phyloP scores from a whole-genome alignment of 2,329 filamentous ascomycete genomes.

The Cladophialophora bantiana region DNA sequence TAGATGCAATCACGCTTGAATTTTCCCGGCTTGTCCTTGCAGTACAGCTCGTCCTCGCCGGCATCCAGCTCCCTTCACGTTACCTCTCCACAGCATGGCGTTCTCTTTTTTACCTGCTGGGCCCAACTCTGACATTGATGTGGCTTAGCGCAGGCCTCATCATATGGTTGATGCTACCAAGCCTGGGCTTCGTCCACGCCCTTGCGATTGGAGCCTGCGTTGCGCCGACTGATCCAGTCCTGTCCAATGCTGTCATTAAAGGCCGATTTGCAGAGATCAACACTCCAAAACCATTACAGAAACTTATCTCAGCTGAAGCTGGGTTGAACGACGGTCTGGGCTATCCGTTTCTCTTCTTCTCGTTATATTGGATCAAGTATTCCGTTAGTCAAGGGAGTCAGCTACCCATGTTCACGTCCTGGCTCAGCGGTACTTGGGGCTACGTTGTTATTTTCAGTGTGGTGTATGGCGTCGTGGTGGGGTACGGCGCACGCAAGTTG shows the following conservation, averaged over 20 bases:
- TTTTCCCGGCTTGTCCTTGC: conserved; percentile 86
- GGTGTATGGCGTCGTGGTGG: conserved; percentile 75
- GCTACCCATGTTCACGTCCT: conserved; percentile 67
- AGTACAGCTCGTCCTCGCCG: conserved; percentile 85
- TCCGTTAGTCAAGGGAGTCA: conserved; percentile 57
- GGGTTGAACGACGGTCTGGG: conserved; percentile 78
- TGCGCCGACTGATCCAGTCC: conserved; percentile 84
- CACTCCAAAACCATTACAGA: conserved; percentile 78
- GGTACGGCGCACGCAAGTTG: conserved; percentile 80
- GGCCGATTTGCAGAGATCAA: conserved; percentile 91
- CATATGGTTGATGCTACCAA: conserved; percentile 75
- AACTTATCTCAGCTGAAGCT: conserved; percentile 79
- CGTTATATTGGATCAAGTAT: conserved; percentile 82
- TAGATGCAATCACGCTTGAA: conserved; percentile 77
- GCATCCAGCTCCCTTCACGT: conserved; percentile 82
- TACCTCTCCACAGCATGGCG: conserved; percentile 81
- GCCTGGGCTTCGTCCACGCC: conserved; percentile 75
- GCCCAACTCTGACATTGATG: conserved; percentile 83
- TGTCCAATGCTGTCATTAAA: conserved; percentile 89
- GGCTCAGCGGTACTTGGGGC: conserved; percentile 84
- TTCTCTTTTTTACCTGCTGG: conserved; percentile 74
- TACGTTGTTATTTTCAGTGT: conserved; percentile 82
- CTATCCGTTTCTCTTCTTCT: conserved; percentile 86
- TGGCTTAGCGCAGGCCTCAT: conserved; percentile 82
- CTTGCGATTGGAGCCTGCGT: conserved; percentile 82